Conservation (phyloP, 768 basidiomycete genomes). For the Pleurotus ostreatus region DNA sequence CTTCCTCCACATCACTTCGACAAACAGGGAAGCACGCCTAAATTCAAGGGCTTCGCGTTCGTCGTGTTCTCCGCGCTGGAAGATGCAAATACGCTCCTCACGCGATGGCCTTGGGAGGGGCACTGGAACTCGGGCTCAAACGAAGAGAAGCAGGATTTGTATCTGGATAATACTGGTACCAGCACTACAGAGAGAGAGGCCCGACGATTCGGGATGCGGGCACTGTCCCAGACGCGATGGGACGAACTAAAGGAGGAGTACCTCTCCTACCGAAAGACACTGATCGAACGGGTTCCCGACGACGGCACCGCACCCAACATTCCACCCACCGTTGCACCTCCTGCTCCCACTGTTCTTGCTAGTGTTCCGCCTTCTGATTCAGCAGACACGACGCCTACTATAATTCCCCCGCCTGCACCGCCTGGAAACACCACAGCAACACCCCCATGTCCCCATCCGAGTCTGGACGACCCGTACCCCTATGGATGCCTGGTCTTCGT, state of each 20-base stretch:
- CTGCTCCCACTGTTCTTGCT: background rate
- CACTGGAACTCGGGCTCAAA: background rate
- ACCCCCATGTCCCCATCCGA: conserved; percentile 8
- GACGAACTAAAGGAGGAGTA: conserved; percentile 65
- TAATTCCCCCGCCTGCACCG: background rate
- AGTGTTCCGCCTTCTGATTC: background rate
- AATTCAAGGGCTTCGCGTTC: conserved; percentile 75
- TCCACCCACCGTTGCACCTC: background rate
- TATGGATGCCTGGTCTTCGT: conserved; percentile 65
- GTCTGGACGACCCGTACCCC: conserved; percentile 46
- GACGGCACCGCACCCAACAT: conserved; percentile 15
- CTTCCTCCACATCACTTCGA: conserved; percentile 67
- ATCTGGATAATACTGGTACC: no score
- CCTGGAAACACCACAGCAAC: background rate
- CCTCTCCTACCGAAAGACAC: conserved; percentile 49
- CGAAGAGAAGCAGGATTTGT: background rate
- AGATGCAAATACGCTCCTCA: conserved; percentile 38
- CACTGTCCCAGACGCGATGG: conserved; percentile 58
- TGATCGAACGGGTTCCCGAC: conserved; percentile 45
- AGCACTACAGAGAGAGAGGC: conserved; percentile 23
- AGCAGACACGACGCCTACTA: conserved; percentile 10
- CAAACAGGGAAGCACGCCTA: conserved; percentile 45
- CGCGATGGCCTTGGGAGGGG: conserved; percentile 61
- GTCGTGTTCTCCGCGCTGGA: conserved; percentile 44
- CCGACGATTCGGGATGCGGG: conserved; percentile 54